These are phyloP conservation scores for Sonneratia caseolaris DNA, from an alignment of 345 rosid genomes.

Conservation along the genomic window DNA sequence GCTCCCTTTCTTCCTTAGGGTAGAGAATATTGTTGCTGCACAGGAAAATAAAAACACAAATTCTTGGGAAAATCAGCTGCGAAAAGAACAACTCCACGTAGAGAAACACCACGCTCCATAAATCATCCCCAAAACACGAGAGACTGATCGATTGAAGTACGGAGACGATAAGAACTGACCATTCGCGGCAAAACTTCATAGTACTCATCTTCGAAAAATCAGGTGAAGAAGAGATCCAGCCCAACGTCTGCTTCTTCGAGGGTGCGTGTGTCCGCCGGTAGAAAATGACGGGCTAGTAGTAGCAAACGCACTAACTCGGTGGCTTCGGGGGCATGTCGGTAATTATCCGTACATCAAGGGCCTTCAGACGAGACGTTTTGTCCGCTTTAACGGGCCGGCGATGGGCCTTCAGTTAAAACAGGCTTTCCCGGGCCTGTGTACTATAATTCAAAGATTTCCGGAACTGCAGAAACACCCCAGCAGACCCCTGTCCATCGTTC, in stretches of 20 bases:
- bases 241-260: not conserved
- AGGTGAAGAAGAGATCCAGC: not conserved
- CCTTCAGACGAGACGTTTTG: not conserved
- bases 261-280: not conserved
- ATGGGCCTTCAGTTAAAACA: not conserved
- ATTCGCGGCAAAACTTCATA: slow-evolving; percentile 44
- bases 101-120: not conserved
- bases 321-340: not conserved
- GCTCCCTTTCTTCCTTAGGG: slow-evolving; percentile 33
- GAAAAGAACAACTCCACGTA: no score
- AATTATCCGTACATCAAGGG: not conserved
- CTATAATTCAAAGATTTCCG: no score
- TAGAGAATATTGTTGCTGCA: slow-evolving; percentile 42
- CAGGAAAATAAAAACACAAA: not conserved
- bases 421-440: no score
- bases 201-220: slow-evolving; percentile 28
- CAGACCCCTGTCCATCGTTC: no score
- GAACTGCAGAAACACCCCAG: no score
- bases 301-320: not conserved
- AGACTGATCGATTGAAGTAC: not conserved
- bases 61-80: not conserved
- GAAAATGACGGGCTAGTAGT: no score
- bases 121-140: not conserved
- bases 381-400: not conserved
- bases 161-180: slow-evolving; percentile 12